Conservation (phyloP, 1,284 basidiomycete genomes). For the Rhizoctonia solani region DNA sequence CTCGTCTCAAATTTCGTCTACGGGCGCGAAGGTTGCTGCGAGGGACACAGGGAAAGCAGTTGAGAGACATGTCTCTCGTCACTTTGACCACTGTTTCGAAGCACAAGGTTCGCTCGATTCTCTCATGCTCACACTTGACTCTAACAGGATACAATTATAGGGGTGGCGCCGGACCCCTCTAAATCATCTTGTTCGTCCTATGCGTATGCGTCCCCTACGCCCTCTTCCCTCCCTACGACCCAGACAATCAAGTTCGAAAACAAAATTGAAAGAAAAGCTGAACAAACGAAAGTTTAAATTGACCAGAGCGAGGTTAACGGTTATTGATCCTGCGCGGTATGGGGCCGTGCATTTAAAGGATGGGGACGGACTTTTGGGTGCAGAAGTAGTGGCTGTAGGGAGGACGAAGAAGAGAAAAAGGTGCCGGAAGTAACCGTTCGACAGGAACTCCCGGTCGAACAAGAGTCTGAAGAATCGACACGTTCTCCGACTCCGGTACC, state of each 20-base stretch:
- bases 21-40: background rate
- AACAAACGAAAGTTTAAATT: slow-evolving; percentile 45
- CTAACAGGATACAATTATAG: slow-evolving; percentile 25
- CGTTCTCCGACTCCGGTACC: too few relatives aligned
- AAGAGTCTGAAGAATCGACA: too few relatives aligned
- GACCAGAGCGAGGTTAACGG: slow-evolving; percentile 54
- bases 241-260: slow-evolving; percentile 32
- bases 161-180: slow-evolving; percentile 68
- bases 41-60: slow-evolving; percentile 45
- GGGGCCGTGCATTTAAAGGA: slow-evolving; percentile 43
- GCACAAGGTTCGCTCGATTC: slow-evolving; percentile 46
- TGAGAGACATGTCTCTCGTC: slow-evolving; percentile 64
- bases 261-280: slow-evolving; percentile 36
- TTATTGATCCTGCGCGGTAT: slow-evolving; percentile 69
- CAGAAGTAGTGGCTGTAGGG: slow-evolving; percentile 48
- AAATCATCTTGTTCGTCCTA: slow-evolving; percentile 64
- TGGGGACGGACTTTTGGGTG: slow-evolving; percentile 22
- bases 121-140: background rate
- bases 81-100: slow-evolving; percentile 56
- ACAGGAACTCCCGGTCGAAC: too few relatives aligned
- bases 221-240: slow-evolving; percentile 53
- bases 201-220: slow-evolving; percentile 66
- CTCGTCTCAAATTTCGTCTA: slow-evolving; percentile 14
- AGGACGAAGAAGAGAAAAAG: slow-evolving; percentile 66
- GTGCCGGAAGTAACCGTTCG: too few relatives aligned